Evolutionary conservation across 352 stramenopile genomes (phyloP).

Genomic region (Pythium phragmiticola): DNA sequence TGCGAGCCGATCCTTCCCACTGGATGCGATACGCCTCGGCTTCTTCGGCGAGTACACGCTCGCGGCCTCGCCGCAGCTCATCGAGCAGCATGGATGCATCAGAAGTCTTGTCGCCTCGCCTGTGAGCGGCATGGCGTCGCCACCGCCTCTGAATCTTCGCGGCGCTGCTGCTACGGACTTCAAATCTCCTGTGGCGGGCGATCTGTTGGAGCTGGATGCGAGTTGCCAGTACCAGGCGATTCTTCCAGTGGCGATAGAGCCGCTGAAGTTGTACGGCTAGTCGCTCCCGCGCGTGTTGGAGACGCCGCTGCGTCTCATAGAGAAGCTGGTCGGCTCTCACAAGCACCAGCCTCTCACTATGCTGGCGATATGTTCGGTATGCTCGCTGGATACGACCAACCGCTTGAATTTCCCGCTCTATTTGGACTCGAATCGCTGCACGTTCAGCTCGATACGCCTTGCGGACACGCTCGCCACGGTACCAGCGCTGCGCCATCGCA

Average conservation of each 20-base stretch:
- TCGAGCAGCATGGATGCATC: constrained; percentile 45
- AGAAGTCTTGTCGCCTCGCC: neutral
- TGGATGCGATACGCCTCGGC: constrained; percentile 10
- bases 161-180: constrained; percentile 18
- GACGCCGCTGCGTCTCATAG: constrained; percentile 36
- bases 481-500: constrained; percentile 43
- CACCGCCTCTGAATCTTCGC: constrained; percentile 42
- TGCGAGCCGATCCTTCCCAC: constrained; percentile 37
- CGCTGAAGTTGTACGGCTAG: constrained; percentile 48
- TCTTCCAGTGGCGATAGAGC: constrained; percentile 37
- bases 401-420: constrained; percentile 18
- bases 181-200: constrained; percentile 8
- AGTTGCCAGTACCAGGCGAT: constrained; percentile 10
- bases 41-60: constrained; percentile 29
- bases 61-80: constrained; percentile 38
- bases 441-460: constrained; percentile 25
- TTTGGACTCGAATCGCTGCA: constrained; percentile 20
- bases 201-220: constrained; percentile 5
- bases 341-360: neutral
- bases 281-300: constrained; percentile 32
- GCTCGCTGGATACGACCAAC: constrained; percentile 19
- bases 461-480: constrained; percentile 43
- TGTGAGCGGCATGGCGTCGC: constrained; percentile 26
- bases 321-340: constrained; percentile 34
- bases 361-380: constrained; percentile 11